Base-by-base conservation (phyloP, 2,329 filamentous ascomycete genomes). In the Blumeria hordei region DNA sequence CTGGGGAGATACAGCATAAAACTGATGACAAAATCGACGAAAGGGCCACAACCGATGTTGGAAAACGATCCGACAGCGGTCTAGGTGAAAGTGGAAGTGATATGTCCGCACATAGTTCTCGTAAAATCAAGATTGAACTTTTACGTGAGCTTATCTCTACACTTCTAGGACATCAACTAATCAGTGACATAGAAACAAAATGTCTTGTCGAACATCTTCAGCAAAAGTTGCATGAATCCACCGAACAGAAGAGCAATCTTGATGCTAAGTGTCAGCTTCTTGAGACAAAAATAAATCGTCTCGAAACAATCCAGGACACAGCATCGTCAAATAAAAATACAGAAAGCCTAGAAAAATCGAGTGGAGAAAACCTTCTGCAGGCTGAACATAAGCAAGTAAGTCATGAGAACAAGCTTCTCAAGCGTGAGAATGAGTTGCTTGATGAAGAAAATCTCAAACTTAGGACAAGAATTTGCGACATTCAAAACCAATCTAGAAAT, bases 131-230 rank as follows among this genome's bases (percentile, higher is more conserved):
- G 11, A 36, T n/a, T 11, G 28, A 54, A 12, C 10, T 18, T 10
- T 36, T 16, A 11, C 21, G 53, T 54, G 28, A 47, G 39, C 7
- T 11, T 44, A 11, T 14, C 6, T 4, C 12, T 5, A 16, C 3
- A 16, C 16, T 21, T 6, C 34, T 41, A 41, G 28, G 16, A 53
- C 16, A 21, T 28, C 7, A 34, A 18, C 41, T 54, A 43, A 54
- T 36, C 12, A 21, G n/a, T 36, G 21, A 53, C 39, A 6, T 53
- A 66, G 33, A 69, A 74, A 56, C 61, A 68, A 18, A 67, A 69
- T 34, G 69, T 67, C 8, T 66, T 64, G 36, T 28, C 21, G 21
- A 28, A 28, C 2, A 67, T 65, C 18, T 67, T 65, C 34, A 56
- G 14, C 12, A 5, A 1, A 35, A 39, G 14, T 18, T 53, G 12